Conservation (phyloP, 148 eudicot species). For the Chenopodium album region DNA sequence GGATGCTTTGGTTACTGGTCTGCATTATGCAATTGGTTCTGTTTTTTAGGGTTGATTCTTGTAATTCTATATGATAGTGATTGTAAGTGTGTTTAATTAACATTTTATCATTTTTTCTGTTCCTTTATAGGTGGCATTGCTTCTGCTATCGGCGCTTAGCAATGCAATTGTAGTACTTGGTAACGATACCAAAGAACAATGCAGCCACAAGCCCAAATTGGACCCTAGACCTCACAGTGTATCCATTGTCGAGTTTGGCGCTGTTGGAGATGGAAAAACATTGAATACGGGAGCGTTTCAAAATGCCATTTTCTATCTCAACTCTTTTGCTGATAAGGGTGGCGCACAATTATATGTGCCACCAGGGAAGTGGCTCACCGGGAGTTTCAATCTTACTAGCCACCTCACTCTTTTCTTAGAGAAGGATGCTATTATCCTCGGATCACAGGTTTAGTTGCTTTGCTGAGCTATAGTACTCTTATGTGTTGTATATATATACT, state of each 20-base stretch:
- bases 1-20: not conserved
- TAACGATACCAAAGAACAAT: conserved; percentile 36
- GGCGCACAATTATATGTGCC: conserved; percentile 66
- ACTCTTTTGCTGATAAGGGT: conserved; percentile 62
- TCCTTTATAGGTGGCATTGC: conserved; percentile 40
- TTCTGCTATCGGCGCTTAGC: conserved; percentile 37
- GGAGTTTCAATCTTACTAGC: conserved; percentile 60
- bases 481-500: not conserved
- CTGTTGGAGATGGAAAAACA: conserved; percentile 60
- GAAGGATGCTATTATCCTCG: conserved; percentile 52
- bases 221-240: conserved; percentile 62
- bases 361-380: conserved; percentile 55
- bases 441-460: conserved; percentile 49
- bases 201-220: conserved; percentile 43
- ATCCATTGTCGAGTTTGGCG: conserved; percentile 60
- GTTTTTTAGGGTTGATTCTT: conserved; percentile 2
- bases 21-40: not conserved
- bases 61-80: not conserved
- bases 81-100: not conserved
- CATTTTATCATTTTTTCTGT: not conserved
- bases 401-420: conserved; percentile 68
- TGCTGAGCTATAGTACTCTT: conserved; percentile 1
- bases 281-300: conserved; percentile 58
- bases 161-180: conserved; percentile 29
- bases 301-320: conserved; percentile 61